A percentile compares a stretch with the other conserved stretches of the same genome.
phyloP scores from a whole-genome alignment of 106 monocot species.

The Posidonia australis region DNA sequence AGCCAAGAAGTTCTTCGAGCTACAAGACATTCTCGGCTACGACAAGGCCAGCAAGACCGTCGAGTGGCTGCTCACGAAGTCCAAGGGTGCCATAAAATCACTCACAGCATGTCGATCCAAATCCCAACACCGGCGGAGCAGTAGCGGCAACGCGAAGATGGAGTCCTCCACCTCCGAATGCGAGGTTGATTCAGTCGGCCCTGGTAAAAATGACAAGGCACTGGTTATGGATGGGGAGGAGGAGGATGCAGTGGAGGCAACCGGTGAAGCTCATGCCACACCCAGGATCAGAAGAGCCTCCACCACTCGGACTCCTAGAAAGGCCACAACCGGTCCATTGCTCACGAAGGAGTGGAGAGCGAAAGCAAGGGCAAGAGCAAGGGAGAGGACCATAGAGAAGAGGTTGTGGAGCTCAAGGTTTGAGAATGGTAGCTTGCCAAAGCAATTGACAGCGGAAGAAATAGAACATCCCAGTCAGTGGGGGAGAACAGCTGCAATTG shows the following conservation, averaged over 20 bases:
- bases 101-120: conserved; percentile 11
- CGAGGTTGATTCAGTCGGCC: conserved; percentile 7
- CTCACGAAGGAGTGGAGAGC: conserved; percentile 9
- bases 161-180: conserved; percentile 17
- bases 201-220: too few species aligned
- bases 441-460: not conserved
- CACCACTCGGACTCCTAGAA: not conserved
- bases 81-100: conserved; percentile 43
- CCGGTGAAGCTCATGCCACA: too few species aligned
- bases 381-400: conserved; percentile 17
- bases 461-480: not conserved
- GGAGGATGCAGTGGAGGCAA: not conserved
- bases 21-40: conserved; percentile 68
- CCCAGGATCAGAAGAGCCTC: not conserved
- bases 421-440: not conserved
- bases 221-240: not conserved
- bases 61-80: conserved; percentile 62
- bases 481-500: not conserved
- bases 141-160: not conserved
- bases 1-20: conserved; percentile 55
- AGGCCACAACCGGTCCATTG: not conserved
- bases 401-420: not conserved
- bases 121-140: not conserved
- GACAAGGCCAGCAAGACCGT: conserved; percentile 78
- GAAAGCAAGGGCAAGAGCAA: conserved; percentile 14